Base-by-base conservation (phyloP, 305 asterid species). In the Fraxinus nigra region DNA sequence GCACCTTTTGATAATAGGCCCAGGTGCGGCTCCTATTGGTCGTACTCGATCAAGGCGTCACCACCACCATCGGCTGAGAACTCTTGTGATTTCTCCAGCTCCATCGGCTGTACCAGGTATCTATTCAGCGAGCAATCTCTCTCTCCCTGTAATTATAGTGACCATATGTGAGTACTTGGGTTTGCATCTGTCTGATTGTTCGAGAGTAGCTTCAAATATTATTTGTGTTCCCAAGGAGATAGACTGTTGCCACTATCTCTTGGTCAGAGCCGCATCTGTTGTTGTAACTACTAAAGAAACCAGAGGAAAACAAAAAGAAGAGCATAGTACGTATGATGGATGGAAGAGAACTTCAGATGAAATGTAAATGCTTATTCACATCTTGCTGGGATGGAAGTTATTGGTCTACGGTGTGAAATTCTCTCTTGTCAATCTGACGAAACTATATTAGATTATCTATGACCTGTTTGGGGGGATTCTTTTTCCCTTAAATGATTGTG, bases 91-190 rank as follows among this genome's bases (percentile, higher is more conserved):
- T 85, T 89, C 99, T 78, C 98, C 97, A 56, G 84, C 95, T 87
- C 98, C 97, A 35, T 87, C 97, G 33, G 77, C 90, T 82, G 80
- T 86, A 85, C 84, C 93, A 83, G 99, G 99, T 94, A 90, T 74
- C 81, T 8, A 54, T 83, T 79, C 80, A 75, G 43, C 9, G 5
- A 6, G 24, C 24, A 70, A 74, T 80, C 79, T 78, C 43, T 77
- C 76, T 48, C 75, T 51, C 1, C 56, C 13, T 24, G 3, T 59
- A 59, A 59, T 7, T 7, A 18, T 59, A 20, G 69, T 59, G 10
- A 20, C 28, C 30, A 20, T 7, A 20, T 20, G 30, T 56, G 13
- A n/a, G 69, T 20, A 59, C 28, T 59, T 20, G 69, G 14, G 69
- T 59, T 59, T 11, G 9, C 56, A 20, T 18, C 30, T 59, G 30